Evolutionary conservation across 176 grass and related monocot species (phyloP).

Genomic region (Musa troglodytarum): DNA sequence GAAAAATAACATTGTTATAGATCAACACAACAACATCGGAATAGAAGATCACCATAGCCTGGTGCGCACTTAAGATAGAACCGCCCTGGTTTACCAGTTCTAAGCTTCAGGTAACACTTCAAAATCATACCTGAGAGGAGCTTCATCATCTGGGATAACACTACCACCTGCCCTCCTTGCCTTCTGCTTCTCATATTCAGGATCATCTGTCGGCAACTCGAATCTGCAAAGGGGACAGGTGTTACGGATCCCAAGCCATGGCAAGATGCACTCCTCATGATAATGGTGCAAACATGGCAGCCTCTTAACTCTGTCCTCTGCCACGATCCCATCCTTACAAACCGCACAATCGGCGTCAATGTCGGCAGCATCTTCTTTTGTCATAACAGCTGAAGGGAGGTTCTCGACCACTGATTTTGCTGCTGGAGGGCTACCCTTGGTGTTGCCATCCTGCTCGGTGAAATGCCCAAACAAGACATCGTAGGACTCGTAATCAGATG

Average conservation of each 20-base stretch:
- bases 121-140: constrained; percentile 1
- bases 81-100: background rate
- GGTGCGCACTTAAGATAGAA: background rate
- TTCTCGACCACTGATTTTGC: constrained; percentile 50
- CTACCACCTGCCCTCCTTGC: background rate
- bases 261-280: constrained; percentile 2
- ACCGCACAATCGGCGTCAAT: constrained; percentile 50
- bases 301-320: background rate
- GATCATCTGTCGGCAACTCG: constrained; percentile 1
- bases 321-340: constrained; percentile 44
- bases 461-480: constrained; percentile 57
- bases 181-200: constrained; percentile 1
- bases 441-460: constrained; percentile 33
- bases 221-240: constrained; percentile 9
- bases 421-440: constrained; percentile 43
- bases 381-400: constrained; percentile 45
- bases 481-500: constrained; percentile 23
- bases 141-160: background rate
- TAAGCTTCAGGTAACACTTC: constrained; percentile 1
- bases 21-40: background rate
- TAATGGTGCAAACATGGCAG: constrained; percentile 5
- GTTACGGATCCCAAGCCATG: background rate
- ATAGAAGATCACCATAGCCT: background rate
- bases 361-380: constrained; percentile 25
- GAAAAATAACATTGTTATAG: background rate